Conservation (phyloP, 78 protist genomes). For the Parvularia atlantis region DNA sequence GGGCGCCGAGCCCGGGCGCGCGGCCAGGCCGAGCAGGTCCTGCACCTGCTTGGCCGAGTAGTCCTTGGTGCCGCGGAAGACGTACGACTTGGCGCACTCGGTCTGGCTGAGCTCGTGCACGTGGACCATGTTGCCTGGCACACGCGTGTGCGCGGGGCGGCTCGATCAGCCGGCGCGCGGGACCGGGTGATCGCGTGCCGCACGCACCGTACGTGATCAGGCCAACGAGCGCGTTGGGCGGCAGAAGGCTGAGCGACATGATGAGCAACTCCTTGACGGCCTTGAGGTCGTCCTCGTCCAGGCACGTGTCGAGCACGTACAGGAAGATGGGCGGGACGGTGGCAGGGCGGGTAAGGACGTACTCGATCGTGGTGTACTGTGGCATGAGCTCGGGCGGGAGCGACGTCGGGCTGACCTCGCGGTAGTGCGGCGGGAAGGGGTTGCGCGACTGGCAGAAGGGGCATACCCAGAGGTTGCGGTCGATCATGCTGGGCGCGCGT, state of each 20-base stretch:
- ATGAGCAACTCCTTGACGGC: slow-evolving; percentile 72
- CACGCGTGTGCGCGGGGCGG: no score
- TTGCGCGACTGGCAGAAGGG: slow-evolving; percentile 83
- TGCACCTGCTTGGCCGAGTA: slow-evolving; percentile 24
- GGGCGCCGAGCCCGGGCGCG: background rate
- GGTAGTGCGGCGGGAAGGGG: slow-evolving; percentile 82
- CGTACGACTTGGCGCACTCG: slow-evolving; percentile 67
- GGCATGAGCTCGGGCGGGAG: slow-evolving; percentile 88
- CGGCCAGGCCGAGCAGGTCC: slow-evolving; percentile 40
- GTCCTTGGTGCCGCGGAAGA: slow-evolving; percentile 78
- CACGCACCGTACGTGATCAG: slow-evolving; percentile 92
- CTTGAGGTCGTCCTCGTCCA: slow-evolving; percentile 69
- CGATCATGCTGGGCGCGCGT: no score
- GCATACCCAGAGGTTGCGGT: slow-evolving; percentile 63
- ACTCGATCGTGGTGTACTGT: slow-evolving; percentile 68
- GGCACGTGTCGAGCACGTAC: slow-evolving; percentile 80
- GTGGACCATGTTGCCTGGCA: no score
- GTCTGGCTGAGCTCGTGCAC: slow-evolving; percentile 73
- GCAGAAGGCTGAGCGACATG: slow-evolving; percentile 69
- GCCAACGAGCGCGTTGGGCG: slow-evolving; percentile 80
- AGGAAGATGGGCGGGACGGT: slow-evolving; percentile 68
- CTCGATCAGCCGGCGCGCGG: no score
- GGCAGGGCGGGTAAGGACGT: slow-evolving; percentile 28
- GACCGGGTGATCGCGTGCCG: no score
- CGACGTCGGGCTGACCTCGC: slow-evolving; percentile 48